Percentiles rank a stretch among this genome's conserved stretches.
These are phyloP conservation scores for Wickerhamomyces bisporus DNA, from an alignment of 805 yeast species.

Conservation along the genomic window DNA sequence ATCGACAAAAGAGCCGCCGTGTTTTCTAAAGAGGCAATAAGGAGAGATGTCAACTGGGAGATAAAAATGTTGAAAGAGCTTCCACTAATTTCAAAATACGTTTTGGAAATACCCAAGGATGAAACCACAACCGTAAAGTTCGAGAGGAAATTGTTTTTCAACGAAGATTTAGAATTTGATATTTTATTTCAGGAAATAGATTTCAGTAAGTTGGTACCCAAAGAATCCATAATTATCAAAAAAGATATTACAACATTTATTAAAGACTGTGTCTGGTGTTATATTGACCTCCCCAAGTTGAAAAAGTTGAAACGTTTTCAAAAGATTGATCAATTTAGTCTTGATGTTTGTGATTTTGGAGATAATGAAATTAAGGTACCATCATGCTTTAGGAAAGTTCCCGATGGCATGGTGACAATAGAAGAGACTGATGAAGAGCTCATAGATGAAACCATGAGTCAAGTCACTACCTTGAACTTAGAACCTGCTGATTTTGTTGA, in stretches of 20 bases:
- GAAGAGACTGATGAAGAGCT: too few relatives aligned
- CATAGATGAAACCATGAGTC: too few relatives aligned
- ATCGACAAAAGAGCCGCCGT: conserved; percentile 1
- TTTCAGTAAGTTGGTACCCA: conserved; percentile 5
- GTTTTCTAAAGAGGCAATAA: neutral
- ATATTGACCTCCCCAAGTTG: neutral
- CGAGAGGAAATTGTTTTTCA: neutral
- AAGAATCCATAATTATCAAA: conserved; percentile 10
- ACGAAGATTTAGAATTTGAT: neutral
- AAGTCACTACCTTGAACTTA: too few relatives aligned
- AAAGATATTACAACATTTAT: conserved; percentile 9
- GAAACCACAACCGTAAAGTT: neutral
- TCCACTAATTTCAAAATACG: neutral
- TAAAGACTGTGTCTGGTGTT: conserved; percentile 1
- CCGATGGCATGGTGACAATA: too few relatives aligned
- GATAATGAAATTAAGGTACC: too few relatives aligned
- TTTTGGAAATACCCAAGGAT: neutral
- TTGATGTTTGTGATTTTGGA: too few relatives aligned
- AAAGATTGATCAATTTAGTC: neutral
- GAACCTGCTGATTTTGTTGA: too few relatives aligned
- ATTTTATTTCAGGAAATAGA: neutral
- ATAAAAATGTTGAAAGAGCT: neutral
- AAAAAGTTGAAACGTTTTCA: neutral
- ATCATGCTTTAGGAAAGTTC: too few relatives aligned
- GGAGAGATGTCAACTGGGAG: neutral